Percentiles rank a stretch among this genome's conserved stretches.
phyloP scores from a whole-genome alignment of 768 basidiomycete genomes.

The Serendipita sp. region DNA sequence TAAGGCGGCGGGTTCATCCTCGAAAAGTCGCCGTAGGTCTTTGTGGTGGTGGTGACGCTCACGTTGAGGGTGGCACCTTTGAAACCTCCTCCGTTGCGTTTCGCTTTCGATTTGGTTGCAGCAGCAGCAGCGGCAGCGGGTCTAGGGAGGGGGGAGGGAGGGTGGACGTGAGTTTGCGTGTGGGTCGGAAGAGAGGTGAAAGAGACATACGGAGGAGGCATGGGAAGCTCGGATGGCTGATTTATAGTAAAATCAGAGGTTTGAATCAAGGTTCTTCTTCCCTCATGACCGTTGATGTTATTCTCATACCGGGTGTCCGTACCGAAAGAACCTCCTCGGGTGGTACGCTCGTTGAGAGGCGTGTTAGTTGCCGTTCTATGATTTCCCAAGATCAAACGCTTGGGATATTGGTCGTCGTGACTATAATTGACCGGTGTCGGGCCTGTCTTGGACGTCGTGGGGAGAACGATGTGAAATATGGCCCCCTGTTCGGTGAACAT shows the following conservation, averaged over 20 bases:
- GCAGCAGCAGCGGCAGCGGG: background rate
- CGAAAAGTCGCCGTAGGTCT: conserved; percentile 4
- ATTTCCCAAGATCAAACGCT: too few species aligned
- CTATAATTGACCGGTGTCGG: too few species aligned
- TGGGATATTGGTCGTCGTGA: too few species aligned
- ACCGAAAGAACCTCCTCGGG: background rate
- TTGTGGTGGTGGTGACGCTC: conserved; percentile 1
- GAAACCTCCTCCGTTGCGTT: background rate
- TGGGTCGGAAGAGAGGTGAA: background rate
- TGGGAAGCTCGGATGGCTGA: background rate
- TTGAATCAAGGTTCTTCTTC: background rate
- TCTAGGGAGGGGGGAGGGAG: too few species aligned
- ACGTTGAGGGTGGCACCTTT: background rate
- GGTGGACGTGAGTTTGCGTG: background rate
- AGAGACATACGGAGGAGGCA: background rate
- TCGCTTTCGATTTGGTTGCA: background rate
- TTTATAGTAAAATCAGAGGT: background rate
- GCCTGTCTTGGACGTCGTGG: background rate
- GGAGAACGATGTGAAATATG: background rate
- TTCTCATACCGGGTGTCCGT: background rate
- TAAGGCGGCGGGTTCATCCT: background rate
- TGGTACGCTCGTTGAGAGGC: too few species aligned
- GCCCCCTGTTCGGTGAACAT: background rate
- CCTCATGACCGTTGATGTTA: background rate
- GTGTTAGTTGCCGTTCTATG: too few species aligned